Evolutionary conservation across 345 rosid genomes (phyloP).

Genomic region (Cochlearia excelsa): DNA sequence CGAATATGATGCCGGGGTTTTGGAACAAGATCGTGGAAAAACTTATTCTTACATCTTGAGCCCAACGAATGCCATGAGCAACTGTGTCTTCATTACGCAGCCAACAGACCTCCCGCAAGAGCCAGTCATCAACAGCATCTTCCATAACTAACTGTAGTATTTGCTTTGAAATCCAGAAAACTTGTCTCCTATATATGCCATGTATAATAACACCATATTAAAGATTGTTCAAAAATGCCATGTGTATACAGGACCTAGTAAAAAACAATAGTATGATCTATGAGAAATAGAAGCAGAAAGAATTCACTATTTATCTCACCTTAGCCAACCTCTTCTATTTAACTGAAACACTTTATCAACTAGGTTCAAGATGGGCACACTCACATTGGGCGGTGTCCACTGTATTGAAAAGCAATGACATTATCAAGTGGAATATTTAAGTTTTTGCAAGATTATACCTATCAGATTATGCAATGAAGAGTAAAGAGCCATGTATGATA

Average conservation of each 20-base stretch:
- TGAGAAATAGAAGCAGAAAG: constrained; percentile 8
- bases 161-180: constrained; percentile 97
- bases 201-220: constrained; percentile 11
- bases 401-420: constrained; percentile 36
- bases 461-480: constrained; percentile 8
- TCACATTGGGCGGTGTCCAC: constrained; percentile 98
- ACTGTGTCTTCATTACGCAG: constrained; percentile 77
- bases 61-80: constrained; percentile 77
- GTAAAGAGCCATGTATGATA: constrained; percentile 9
- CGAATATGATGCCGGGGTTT: constrained; percentile 9
- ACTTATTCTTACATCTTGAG: constrained; percentile 78
- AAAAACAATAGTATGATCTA: constrained; percentile 8
- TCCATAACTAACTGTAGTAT: constrained; percentile 93
- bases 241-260: constrained; percentile 5
- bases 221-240: constrained; percentile 8
- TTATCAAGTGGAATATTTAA: background rate
- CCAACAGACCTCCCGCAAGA: constrained; percentile 80
- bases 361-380: constrained; percentile 87
- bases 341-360: constrained; percentile 97
- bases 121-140: constrained; percentile 98
- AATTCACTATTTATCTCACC: constrained; percentile 46
- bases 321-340: constrained; percentile 95
- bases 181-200: constrained; percentile 62
- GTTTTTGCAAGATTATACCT: too few relatives aligned
- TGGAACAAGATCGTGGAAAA: background rate